phyloP scores from a whole-genome alignment of 2,329 filamentous ascomycete species.

The Colletotrichum sp. region DNA sequence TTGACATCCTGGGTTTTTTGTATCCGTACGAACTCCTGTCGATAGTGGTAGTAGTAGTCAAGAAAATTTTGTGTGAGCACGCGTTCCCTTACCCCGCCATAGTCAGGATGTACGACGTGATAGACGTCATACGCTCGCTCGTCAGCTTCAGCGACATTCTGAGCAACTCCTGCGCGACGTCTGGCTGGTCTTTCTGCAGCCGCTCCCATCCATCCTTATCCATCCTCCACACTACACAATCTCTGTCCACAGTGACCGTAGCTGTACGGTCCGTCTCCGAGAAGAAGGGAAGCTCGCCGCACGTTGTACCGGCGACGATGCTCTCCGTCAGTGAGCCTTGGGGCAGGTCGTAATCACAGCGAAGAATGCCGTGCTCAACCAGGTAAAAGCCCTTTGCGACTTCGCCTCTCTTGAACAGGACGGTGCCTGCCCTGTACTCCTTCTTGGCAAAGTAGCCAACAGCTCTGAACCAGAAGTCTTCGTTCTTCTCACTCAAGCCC shows the following conservation, averaged over 20 bases:
- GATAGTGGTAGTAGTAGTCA: neutral
- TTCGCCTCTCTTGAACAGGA: constrained; percentile 82
- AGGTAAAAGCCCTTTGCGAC: constrained; percentile 85
- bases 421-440: constrained; percentile 70
- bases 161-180: constrained; percentile 83
- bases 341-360: constrained; percentile 88
- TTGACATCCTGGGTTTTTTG: neutral
- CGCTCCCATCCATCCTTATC: constrained; percentile 73
- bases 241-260: constrained; percentile 81
- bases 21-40: neutral
- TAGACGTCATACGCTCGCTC: constrained; percentile 84
- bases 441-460: constrained; percentile 76
- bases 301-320: constrained; percentile 93
- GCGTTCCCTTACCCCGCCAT: constrained; percentile 45
- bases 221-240: constrained; percentile 84
- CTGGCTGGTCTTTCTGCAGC: constrained; percentile 74
- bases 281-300: constrained; percentile 96
- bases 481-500: constrained; percentile 81
- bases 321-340: constrained; percentile 90
- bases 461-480: constrained; percentile 93
- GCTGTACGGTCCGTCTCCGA: constrained; percentile 87
- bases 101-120: constrained; percentile 62
- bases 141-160: constrained; percentile 91
- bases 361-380: constrained; percentile 85
- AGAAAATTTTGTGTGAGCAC: neutral